Evolutionary conservation across 257 asterid species (phyloP).

Genomic region (Echites panduratus): DNA sequence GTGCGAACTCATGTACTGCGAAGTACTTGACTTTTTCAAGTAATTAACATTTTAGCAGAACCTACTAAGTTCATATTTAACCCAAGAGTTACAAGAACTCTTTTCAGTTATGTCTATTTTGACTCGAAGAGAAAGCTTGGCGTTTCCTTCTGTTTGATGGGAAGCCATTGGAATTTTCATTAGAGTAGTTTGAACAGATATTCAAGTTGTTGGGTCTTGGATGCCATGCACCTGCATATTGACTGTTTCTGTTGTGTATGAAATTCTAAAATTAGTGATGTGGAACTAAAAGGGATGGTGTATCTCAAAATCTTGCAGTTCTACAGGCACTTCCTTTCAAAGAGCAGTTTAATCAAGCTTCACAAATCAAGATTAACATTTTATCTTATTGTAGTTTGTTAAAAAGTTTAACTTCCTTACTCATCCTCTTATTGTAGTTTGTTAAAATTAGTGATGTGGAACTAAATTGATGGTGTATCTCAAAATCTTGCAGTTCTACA

Average conservation of each 20-base stretch:
- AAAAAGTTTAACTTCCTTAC: no score
- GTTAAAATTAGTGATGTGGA: background rate
- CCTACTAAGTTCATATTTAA: background rate
- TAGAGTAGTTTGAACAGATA: background rate
- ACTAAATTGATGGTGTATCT: background rate
- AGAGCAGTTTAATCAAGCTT: background rate
- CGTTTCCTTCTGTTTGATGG: background rate
- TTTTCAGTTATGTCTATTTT: background rate
- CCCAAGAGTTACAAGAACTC: background rate
- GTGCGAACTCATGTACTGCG: background rate
- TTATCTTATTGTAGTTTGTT: no score
- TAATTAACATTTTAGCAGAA: background rate
- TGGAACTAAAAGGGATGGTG: background rate
- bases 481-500: background rate
- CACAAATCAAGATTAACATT: background rate
- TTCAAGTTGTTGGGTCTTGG: background rate
- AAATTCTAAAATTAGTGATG: background rate
- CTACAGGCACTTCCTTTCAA: background rate
- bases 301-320: background rate
- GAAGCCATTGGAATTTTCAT: background rate
- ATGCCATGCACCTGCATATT: background rate
- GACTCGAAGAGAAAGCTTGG: background rate
- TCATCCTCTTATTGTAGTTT: no score
- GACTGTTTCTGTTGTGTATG: background rate
- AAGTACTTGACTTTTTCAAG: background rate